A percentile compares a stretch with the other conserved stretches of the same genome.
These are phyloP conservation scores for Tuber calosporum DNA, from an alignment of 495 filamentous ascomycete species.

Conservation along the genomic window DNA sequence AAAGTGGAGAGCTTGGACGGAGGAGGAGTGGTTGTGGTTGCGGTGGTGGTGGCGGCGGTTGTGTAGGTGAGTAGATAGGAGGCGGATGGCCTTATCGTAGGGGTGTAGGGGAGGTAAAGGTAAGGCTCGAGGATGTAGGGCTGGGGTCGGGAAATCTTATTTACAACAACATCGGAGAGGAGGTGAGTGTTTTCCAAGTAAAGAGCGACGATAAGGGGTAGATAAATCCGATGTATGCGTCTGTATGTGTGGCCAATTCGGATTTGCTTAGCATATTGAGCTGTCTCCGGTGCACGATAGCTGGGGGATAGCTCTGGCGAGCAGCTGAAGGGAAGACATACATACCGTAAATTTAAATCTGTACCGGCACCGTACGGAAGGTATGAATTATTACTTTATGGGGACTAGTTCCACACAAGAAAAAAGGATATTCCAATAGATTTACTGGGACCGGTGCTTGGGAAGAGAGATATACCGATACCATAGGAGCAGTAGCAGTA, in stretches of 20 bases:
- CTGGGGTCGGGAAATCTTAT: neutral
- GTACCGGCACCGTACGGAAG: neutral
- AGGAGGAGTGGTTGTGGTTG: neutral
- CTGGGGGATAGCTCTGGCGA: neutral
- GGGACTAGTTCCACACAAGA: neutral
- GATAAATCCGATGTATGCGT: neutral
- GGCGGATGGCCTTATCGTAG: neutral
- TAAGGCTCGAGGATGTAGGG: neutral
- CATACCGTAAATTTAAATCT: neutral
- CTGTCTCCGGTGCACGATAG: constrained; percentile 12
- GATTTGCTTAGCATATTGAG: constrained; percentile 8
- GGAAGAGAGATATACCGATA: neutral
- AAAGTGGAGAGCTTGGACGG: neutral
- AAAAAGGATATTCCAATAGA: neutral
- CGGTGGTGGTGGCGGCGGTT: neutral
- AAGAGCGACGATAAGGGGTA: neutral
- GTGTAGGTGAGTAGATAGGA: neutral
- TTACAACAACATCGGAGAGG: neutral
- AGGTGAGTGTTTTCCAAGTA: neutral
- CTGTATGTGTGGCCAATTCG: neutral
- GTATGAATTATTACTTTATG: neutral
- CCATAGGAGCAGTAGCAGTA: neutral
- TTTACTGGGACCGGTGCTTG: neutral
- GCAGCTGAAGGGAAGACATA: neutral
- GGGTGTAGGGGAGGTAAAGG: neutral